Evolutionary conservation across 2,329 filamentous ascomycete genomes (phyloP), one percentile per base, ranked within the genome.

Genomic region (Colletotrichum musae): DNA sequence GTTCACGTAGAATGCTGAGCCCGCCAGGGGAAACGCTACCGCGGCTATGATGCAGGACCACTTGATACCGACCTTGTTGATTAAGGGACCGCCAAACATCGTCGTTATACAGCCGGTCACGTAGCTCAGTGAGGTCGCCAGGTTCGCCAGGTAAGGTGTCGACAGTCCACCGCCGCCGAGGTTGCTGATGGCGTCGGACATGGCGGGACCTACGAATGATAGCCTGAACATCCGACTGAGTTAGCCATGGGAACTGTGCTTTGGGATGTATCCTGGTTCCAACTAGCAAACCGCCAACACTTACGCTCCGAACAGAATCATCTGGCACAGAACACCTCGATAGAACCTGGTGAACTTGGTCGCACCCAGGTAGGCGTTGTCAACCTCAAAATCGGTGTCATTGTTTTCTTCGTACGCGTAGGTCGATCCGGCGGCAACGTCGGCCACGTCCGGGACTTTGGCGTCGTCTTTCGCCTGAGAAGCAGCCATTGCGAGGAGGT

Each of bases 51-150:
- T 71, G 71, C 80, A 81, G 4, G 76, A 74, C 74, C 76, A 78
- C 54, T 77, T 78, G 63, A 81, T 80, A 15, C 80, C 80, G 7
- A 81, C 62, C 58, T 80, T 81, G 71, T 80, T 81, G 70, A 81
- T 81, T 57, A 81, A 61, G 1, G 79, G 80, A 0, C 79, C 79
- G 21, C 79, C 80, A 9, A 79, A 75, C 13, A 68, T 15, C 1
- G 64, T 64, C 26, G 63, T 57, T 10, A 68, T 5, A 10, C 64
- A 68, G 4, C 64, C 64, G 9, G 64, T 45, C 43, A 43, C 28
- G 39, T 64, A 68, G 45, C 47, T 64, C 10, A 68, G 64, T 3
- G 64, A 18, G 21, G 52, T 68, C 13, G 64, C 64, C 36, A 68
- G 28, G 43, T 68, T 68, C 21, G 64, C 64, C 21, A 68, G n/a